A percentile compares a stretch with the other conserved stretches of the same genome.
These are phyloP conservation scores for Melampsora abietis-canadensis DNA, from an alignment of 1,284 basidiomycete genomes.

Conservation along the genomic window DNA sequence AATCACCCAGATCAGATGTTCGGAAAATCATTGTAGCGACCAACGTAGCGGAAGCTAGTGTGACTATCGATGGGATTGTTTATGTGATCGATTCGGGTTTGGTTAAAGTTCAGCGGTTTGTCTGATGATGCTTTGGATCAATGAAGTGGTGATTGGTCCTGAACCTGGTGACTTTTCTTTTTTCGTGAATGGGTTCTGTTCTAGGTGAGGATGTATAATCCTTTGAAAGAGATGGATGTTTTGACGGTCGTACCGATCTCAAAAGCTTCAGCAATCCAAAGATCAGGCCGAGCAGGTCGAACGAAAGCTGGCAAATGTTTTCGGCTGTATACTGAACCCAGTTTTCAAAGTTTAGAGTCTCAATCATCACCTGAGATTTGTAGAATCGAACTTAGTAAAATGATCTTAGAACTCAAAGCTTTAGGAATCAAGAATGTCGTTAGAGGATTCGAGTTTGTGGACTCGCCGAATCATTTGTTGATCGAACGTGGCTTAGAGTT, in stretches of 20 bases:
- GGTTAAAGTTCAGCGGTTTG: slow-evolving; percentile 68
- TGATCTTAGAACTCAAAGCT: slow-evolving; percentile 86
- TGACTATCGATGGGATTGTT: slow-evolving; percentile 91
- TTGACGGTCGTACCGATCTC: slow-evolving; percentile 53
- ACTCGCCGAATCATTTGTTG: slow-evolving; percentile 78
- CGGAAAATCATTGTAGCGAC: slow-evolving; percentile 91
- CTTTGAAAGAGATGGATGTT: slow-evolving; percentile 52
- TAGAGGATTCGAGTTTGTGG: slow-evolving; percentile 80
- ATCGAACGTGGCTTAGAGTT: slow-evolving; percentile 76
- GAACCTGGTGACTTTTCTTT: too few relatives aligned
- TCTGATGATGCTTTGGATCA: too few relatives aligned
- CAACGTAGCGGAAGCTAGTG: slow-evolving; percentile 94
- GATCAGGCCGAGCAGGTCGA: slow-evolving; percentile 55
- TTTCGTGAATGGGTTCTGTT: not conserved
- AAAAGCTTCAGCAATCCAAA: slow-evolving; percentile 53
- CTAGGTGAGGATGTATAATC: slow-evolving; percentile 52
- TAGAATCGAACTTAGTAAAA: slow-evolving; percentile 78
- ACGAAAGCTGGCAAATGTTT: slow-evolving; percentile 80
- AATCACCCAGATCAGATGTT: slow-evolving; percentile 66
- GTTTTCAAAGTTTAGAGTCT: slow-evolving; percentile 62
- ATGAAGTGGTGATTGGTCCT: too few relatives aligned
- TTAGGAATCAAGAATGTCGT: slow-evolving; percentile 88
- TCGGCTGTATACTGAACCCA: slow-evolving; percentile 74
- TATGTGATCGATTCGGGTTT: slow-evolving; percentile 95
- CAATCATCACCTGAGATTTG: slow-evolving; percentile 84